These are phyloP conservation scores for Zoysia matrella DNA, from an alignment of 202 grass and related monocot genomes.

Conservation along the genomic window DNA sequence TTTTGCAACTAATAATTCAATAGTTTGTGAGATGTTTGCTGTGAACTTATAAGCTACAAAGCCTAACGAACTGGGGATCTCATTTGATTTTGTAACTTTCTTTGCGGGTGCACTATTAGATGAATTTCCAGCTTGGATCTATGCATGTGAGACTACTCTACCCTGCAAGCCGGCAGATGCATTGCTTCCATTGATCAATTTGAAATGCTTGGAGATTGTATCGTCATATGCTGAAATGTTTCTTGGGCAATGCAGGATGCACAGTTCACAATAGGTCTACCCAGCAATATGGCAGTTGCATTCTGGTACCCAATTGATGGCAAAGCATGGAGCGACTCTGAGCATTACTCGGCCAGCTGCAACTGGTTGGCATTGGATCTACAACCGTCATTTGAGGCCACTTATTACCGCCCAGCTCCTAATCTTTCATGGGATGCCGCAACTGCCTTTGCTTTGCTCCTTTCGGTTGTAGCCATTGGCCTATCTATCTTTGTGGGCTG, in stretches of 20 bases:
- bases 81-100: too few relatives aligned
- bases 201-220: conserved; percentile 21
- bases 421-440: conserved; percentile 82
- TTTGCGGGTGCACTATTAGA: neutral
- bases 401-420: conserved; percentile 51
- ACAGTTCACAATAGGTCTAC: conserved; percentile 88
- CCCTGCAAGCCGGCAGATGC: conserved; percentile 1
- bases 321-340: conserved; percentile 70
- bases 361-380: conserved; percentile 91
- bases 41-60: neutral
- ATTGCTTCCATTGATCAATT: neutral
- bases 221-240: conserved; percentile 4
- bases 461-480: conserved; percentile 83
- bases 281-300: conserved; percentile 76
- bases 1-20: neutral
- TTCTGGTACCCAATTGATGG: conserved; percentile 90
- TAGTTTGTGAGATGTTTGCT: neutral
- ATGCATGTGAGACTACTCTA: conserved; percentile 1
- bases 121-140: neutral
- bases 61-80: neutral
- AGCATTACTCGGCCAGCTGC: conserved; percentile 92
- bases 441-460: conserved; percentile 79
- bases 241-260: conserved; percentile 66
- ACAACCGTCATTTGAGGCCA: conserved; percentile 52
- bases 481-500: conserved; percentile 77